Percentiles rank a stretch among this genome's conserved stretches.
These are phyloP conservation scores for Pseudogymnoascus destructans DNA, from an alignment of 2,329 filamentous ascomycete genomes.

Conservation along the genomic window DNA sequence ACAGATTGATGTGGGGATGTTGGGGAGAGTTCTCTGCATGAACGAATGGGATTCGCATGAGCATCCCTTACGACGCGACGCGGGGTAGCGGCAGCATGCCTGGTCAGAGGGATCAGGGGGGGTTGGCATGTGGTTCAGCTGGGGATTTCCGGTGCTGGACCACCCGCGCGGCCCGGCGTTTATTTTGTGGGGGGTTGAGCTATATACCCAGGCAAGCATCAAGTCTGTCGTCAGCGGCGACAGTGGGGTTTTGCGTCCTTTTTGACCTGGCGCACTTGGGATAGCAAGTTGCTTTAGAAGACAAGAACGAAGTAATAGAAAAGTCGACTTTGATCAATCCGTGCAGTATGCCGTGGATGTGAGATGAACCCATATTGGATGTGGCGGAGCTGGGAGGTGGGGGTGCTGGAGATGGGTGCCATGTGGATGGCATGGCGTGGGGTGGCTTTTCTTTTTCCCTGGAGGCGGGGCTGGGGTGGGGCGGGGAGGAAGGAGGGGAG, in stretches of 20 bases:
- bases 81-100: neutral
- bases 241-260: neutral
- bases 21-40: neutral
- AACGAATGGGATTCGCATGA: neutral
- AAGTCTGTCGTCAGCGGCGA: neutral
- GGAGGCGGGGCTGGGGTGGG: neutral
- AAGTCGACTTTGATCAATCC: neutral
- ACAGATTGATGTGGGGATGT: neutral
- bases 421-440: neutral
- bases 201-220: constrained; percentile 5
- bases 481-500: neutral
- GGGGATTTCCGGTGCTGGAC: neutral
- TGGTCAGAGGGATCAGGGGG: neutral
- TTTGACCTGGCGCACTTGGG: constrained; percentile 2
- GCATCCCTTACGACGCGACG: neutral
- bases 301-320: neutral
- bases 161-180: no score
- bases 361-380: neutral
- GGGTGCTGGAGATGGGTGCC: neutral
- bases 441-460: neutral
- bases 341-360: neutral
- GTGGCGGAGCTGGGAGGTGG: neutral
- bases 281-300: neutral
- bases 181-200: constrained; percentile 3
- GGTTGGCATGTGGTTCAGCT: neutral